Evolutionary conservation across 495 filamentous ascomycete genomes (phyloP).

Genomic region (Thermochaetoides thermophila): DNA sequence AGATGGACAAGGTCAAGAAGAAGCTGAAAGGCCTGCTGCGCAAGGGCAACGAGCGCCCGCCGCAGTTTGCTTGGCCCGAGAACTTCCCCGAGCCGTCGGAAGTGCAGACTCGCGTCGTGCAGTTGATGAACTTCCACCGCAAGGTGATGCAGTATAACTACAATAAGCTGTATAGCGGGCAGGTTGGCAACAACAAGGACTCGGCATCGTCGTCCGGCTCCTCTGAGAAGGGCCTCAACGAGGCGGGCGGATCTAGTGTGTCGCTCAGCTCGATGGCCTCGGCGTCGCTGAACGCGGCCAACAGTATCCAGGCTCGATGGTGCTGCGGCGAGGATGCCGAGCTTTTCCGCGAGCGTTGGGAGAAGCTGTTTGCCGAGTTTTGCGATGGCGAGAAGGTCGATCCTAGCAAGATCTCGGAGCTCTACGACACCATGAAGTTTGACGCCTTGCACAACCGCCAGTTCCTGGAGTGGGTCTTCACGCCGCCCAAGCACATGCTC

Average conservation of each 20-base stretch:
- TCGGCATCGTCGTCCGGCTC: too few relatives aligned
- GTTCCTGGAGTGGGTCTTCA: constrained; percentile 97
- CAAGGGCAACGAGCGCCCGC: constrained; percentile 72
- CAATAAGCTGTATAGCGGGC: constrained; percentile 50
- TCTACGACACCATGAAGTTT: constrained; percentile 99
- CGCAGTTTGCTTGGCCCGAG: constrained; percentile 95
- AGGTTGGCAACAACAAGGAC: constrained; percentile 36
- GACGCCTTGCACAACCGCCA: constrained; percentile 92
- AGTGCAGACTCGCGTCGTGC: constrained; percentile 80
- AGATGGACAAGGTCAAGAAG: constrained; percentile 99
- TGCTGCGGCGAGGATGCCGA: constrained; percentile 92
- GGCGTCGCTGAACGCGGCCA: constrained; percentile 38
- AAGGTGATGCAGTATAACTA: constrained; percentile 89
- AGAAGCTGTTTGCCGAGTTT: constrained; percentile 95
- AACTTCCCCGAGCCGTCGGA: constrained; percentile 85
- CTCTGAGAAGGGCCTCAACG: constrained; percentile 17
- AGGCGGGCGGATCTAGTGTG: constrained; percentile 1
- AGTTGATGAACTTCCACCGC: constrained; percentile 95
- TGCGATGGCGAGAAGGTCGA: constrained; percentile 95
- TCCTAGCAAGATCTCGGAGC: constrained; percentile 91
- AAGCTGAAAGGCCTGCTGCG: constrained; percentile 84
- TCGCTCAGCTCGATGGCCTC: constrained; percentile 21
- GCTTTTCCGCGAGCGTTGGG: constrained; percentile 92
- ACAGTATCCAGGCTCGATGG: constrained; percentile 75
- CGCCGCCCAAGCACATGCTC: constrained; percentile 54